These are phyloP conservation scores for Mixia osmundae DNA, from an alignment of 1,284 basidiomycete genomes.

Conservation along the genomic window DNA sequence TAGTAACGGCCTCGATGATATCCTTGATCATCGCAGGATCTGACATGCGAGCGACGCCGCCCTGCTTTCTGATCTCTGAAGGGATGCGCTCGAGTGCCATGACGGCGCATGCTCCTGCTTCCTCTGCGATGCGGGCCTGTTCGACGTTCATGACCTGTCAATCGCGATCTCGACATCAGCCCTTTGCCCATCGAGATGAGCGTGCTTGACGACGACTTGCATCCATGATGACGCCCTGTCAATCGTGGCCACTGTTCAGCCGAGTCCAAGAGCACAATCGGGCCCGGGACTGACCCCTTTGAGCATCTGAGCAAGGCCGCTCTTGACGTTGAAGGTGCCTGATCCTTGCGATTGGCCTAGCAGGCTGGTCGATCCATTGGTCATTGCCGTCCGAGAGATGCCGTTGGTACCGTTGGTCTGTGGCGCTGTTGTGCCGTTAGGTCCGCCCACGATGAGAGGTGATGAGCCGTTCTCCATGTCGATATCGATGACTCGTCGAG, in stretches of 20 bases:
- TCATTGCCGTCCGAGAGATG: not conserved
- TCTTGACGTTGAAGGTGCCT: slow-evolving; percentile 1
- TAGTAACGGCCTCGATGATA: slow-evolving; percentile 65
- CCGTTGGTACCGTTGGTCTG: slow-evolving; percentile 1
- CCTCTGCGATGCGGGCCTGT: slow-evolving; percentile 85
- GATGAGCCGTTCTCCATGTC: too few species aligned
- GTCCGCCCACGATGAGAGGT: too few species aligned
- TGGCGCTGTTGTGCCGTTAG: not conserved
- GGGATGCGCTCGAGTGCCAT: slow-evolving; percentile 79
- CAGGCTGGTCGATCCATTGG: not conserved
- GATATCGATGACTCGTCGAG: too few species aligned
- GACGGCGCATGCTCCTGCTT: slow-evolving; percentile 91
- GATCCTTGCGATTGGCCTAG: not conserved
- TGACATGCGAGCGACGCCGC: slow-evolving; percentile 75
- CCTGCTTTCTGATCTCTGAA: slow-evolving; percentile 72
- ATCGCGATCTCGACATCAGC: not conserved
- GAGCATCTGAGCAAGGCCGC: slow-evolving; percentile 62
- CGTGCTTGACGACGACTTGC: too few species aligned
- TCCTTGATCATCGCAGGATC: slow-evolving; percentile 64
- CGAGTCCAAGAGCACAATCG: not conserved
- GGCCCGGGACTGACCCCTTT: slow-evolving; percentile 84
- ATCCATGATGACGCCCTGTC: slow-evolving; percentile 35
- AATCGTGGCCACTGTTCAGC: not conserved
- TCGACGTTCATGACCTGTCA: slow-evolving; percentile 39
- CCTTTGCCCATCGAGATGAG: not conserved